Evolutionary conservation across 202 grass and related monocot species (phyloP).

Genomic region (Elaeis oleifera): DNA sequence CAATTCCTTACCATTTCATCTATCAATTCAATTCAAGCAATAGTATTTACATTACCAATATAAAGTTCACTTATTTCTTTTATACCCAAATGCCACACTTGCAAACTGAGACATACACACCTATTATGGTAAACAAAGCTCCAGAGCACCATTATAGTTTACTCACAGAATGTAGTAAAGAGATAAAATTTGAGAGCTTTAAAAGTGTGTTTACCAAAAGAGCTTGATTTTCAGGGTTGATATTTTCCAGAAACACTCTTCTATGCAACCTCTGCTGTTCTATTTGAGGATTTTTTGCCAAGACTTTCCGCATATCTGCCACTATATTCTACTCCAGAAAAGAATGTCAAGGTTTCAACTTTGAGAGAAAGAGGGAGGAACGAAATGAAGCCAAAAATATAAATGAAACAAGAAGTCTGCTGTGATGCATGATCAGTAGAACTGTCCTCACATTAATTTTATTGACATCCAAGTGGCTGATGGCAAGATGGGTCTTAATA

Average conservation of each 20-base stretch:
- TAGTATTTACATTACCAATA: no score
- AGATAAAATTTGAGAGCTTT: no score
- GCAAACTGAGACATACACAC: no score
- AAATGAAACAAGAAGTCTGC: not conserved
- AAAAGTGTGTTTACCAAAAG: constrained; percentile 43
- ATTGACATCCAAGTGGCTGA: constrained; percentile 92
- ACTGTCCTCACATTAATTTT: constrained; percentile 79
- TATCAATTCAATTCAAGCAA: no score
- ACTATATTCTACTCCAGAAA: constrained; percentile 56
- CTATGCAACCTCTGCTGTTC: constrained; percentile 89
- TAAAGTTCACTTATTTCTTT: no score
- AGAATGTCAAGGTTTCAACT: constrained; percentile 11
- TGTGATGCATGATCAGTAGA: not conserved
- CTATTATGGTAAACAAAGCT: no score
- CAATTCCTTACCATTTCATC: no score
- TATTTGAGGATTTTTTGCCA: constrained; percentile 87
- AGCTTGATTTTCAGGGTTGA: constrained; percentile 92
- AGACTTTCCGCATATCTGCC: constrained; percentile 96
- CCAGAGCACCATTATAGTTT: no score
- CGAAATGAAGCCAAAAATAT: constrained; percentile 2
- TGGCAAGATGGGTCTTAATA: constrained; percentile 94
- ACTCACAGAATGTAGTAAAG: no score
- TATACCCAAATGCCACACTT: no score
- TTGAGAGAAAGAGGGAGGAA: constrained; percentile 12
- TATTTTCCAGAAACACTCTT: constrained; percentile 92